Conservation (phyloP, 352 stramenopile species). For the Elongisporangium anandrum region DNA sequence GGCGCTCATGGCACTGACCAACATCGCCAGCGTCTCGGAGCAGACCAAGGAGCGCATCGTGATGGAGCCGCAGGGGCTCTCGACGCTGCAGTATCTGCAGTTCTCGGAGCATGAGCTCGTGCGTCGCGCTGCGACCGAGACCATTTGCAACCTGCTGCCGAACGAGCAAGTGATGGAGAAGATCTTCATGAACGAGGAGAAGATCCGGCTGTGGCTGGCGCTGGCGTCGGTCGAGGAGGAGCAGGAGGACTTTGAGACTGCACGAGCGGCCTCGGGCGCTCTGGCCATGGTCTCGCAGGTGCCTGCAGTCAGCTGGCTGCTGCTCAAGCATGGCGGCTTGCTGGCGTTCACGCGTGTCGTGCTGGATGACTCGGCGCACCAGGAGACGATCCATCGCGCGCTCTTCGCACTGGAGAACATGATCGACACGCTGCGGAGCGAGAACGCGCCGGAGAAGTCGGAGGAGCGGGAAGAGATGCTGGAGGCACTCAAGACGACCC, state of each 20-base stretch:
- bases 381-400: constrained; percentile 70
- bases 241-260: constrained; percentile 89
- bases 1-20: constrained; percentile 96
- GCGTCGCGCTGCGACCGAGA: constrained; percentile 94
- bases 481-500: constrained; percentile 24
- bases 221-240: constrained; percentile 92
- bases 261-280: constrained; percentile 88
- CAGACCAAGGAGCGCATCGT: constrained; percentile 92
- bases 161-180: constrained; percentile 92
- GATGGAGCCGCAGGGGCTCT: constrained; percentile 56
- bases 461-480: constrained; percentile 42
- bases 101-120: constrained; percentile 98
- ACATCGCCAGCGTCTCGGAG: constrained; percentile 92
- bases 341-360: constrained; percentile 44
- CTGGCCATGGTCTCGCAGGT: constrained; percentile 92
- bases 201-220: constrained; percentile 91
- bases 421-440: constrained; percentile 32
- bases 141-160: constrained; percentile 95
- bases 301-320: constrained; percentile 59
- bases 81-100: constrained; percentile 87
- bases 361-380: constrained; percentile 40
- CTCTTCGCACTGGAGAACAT: constrained; percentile 78
- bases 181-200: constrained; percentile 91
- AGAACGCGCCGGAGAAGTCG: constrained; percentile 40
- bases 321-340: constrained; percentile 66